Conservation (phyloP, 768 basidiomycete species). For the Tulasnella sp. region DNA sequence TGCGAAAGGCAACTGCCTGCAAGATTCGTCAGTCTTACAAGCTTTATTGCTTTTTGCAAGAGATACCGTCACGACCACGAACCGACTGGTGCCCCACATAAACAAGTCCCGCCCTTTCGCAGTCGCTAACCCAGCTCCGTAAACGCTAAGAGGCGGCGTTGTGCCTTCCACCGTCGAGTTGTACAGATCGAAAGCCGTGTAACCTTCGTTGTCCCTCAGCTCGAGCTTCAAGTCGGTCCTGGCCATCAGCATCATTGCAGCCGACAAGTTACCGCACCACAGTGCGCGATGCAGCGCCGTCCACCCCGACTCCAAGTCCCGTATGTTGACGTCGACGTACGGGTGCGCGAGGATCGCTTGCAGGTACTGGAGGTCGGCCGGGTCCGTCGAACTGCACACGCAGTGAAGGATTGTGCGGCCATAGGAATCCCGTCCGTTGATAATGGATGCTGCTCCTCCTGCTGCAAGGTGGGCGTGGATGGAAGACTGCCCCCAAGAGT, state of each 20-base stretch:
- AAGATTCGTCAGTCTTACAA: slow-evolving; percentile 48
- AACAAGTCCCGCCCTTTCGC: slow-evolving; percentile 53
- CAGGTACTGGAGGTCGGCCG: slow-evolving; percentile 68
- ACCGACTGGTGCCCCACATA: slow-evolving; percentile 86
- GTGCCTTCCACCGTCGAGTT: slow-evolving; percentile 82
- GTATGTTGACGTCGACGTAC: slow-evolving; percentile 68
- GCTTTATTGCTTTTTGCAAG: background rate
- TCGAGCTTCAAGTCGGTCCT: slow-evolving; percentile 65
- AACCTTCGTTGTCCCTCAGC: slow-evolving; percentile 80
- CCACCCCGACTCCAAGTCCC: slow-evolving; percentile 84
- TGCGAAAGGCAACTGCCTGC: slow-evolving; percentile 82
- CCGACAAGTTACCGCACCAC: slow-evolving; percentile 70
- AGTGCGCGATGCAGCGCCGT: slow-evolving; percentile 85
- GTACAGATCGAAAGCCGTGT: slow-evolving; percentile 89
- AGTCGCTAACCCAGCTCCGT: slow-evolving; percentile 34
- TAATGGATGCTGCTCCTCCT: slow-evolving; percentile 40
- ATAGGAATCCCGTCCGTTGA: slow-evolving; percentile 67
- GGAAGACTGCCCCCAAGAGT: slow-evolving; percentile 14
- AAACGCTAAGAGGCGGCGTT: slow-evolving; percentile 42
- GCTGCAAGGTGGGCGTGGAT: slow-evolving; percentile 19
- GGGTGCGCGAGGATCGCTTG: slow-evolving; percentile 71
- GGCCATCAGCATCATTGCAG: slow-evolving; percentile 67
- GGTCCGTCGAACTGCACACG: slow-evolving; percentile 61
- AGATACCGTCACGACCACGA: background rate
- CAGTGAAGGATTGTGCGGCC: slow-evolving; percentile 81